A percentile compares a stretch with the other conserved stretches of the same genome.
Evolutionary conservation across 2,329 filamentous ascomycete genomes (phyloP).

Genomic region (Graphium sp.): DNA sequence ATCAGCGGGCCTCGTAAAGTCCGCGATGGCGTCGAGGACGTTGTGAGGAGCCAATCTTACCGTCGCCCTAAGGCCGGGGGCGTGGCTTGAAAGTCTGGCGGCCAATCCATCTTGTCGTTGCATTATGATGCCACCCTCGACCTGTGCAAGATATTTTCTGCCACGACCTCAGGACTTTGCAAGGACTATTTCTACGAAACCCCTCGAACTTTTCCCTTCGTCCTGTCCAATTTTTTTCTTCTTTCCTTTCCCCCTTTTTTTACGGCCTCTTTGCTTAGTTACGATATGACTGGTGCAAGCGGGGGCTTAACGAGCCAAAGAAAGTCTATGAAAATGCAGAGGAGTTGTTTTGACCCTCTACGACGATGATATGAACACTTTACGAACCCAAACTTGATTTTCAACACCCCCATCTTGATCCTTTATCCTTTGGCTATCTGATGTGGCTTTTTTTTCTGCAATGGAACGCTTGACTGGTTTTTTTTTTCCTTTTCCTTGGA

Average conservation of each 20-base stretch:
- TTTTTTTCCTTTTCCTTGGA: no score
- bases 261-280: background rate
- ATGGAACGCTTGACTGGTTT: no score
- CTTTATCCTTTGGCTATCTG: no score
- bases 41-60: conserved; percentile 28
- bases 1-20: conserved; percentile 44
- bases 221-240: background rate
- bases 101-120: background rate
- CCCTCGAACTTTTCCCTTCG: background rate
- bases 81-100: background rate
- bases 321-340: no score
- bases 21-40: conserved; percentile 38
- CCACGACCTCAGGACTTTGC: no score
- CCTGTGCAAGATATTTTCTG: no score
- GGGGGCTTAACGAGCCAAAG: no score
- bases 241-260: background rate
- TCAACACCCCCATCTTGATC: conserved; percentile 3
- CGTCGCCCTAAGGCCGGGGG: conserved; percentile 5
- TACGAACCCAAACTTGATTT: background rate
- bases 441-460: no score
- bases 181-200: no score
- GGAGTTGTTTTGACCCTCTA: background rate
- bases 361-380: conserved; percentile 1
- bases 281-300: no score
- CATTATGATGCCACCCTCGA: no score